A percentile compares a stretch with the other conserved stretches of the same genome.
Evolutionary conservation across 225 moss, liverwort and hornwort species (phyloP).

Genomic region (Bryum argenteum): DNA sequence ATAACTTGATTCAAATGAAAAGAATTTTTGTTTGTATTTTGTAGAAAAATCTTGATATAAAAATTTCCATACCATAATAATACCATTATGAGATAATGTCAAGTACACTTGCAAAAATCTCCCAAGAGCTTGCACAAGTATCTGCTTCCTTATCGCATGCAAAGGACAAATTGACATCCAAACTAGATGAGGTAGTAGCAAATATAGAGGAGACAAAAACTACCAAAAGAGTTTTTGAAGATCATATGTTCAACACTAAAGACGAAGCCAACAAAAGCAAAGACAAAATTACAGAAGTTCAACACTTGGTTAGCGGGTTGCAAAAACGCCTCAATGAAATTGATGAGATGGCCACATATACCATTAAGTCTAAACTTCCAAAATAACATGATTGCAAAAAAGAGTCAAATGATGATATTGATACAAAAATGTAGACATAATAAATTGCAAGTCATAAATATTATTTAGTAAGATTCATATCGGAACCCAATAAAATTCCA

Average conservation of each 20-base stretch:
- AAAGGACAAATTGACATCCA: conserved; percentile 38
- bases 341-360: conserved; percentile 9
- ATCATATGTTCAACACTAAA: conserved; percentile 34
- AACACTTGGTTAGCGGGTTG: conserved; percentile 34
- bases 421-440: not conserved
- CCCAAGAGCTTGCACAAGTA: conserved; percentile 42
- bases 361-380: not conserved
- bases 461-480: no score
- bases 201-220: conserved; percentile 31
- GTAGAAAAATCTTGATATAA: no score
- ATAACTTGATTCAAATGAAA: no score
- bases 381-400: not conserved
- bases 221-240: conserved; percentile 28
- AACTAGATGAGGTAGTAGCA: conserved; percentile 36
- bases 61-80: no score
- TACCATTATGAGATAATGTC: conserved; percentile 7
- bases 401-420: not conserved
- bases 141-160: conserved; percentile 35
- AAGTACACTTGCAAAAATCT: conserved; percentile 27
- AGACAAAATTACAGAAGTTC: conserved; percentile 33
- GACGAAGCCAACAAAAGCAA: conserved; percentile 40
- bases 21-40: no score
- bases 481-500: no score
- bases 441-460: not conserved
- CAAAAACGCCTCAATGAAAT: conserved; percentile 35